phyloP scores from a whole-genome alignment of 192 early-diverging fungal species.

The Backusella morwellensis region DNA sequence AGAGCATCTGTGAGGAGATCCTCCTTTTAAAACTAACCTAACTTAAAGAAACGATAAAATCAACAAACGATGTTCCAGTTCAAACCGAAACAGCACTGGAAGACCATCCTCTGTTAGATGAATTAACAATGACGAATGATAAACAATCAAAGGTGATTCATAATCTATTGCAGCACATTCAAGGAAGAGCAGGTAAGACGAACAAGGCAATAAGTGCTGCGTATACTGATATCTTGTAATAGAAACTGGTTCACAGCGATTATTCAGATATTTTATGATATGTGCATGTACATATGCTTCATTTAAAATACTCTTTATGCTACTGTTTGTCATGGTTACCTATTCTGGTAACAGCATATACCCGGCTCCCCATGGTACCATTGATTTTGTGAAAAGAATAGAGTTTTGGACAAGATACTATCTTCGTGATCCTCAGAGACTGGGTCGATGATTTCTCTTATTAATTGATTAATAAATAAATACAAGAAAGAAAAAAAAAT shows the following conservation, averaged over 20 bases:
- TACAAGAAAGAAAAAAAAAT: too few relatives aligned
- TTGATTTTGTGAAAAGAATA: not conserved
- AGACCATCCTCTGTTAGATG: not conserved
- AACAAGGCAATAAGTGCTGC: too few relatives aligned
- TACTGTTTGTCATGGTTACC: not conserved
- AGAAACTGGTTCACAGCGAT: not conserved
- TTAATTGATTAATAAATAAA: not conserved
- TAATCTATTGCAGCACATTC: not conserved
- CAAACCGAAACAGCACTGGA: not conserved
- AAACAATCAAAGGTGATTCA: not conserved
- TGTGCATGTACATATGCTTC: not conserved
- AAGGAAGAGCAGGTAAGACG: not conserved
- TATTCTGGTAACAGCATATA: not conserved
- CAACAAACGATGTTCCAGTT: not conserved
- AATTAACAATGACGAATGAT: not conserved
- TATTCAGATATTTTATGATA: not conserved
- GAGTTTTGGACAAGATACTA: not conserved
- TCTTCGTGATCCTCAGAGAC: not conserved
- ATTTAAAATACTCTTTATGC: not conserved
- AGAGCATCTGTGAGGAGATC: too few relatives aligned
- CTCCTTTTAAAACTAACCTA: not conserved
- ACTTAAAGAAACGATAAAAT: not conserved
- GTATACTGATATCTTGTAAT: not conserved
- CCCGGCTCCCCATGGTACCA: not conserved
- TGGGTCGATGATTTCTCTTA: not conserved